Conservation (phyloP, 257 asterid genomes). For the Solanum corneliomulleri region DNA sequence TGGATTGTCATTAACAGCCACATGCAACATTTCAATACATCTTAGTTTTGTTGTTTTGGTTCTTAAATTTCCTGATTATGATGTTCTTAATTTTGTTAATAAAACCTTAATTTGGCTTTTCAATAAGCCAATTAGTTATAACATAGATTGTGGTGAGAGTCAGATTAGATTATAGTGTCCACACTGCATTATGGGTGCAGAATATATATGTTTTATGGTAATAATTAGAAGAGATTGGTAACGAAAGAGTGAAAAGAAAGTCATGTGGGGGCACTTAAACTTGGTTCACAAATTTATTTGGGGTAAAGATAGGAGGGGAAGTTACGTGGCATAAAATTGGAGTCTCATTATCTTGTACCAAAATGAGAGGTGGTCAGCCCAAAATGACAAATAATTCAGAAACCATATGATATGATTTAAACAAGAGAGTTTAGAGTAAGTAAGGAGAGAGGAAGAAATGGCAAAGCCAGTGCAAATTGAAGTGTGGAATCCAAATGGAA, state of each 20-base stretch:
- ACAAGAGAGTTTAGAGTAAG: background rate
- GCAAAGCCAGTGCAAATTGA: constrained; percentile 78
- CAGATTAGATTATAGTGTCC: no score
- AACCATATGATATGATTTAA: background rate
- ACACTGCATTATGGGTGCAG: no score
- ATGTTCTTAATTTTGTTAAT: background rate
- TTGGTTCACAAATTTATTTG: background rate
- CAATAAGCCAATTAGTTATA: background rate
- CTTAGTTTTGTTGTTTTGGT: background rate
- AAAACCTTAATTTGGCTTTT: background rate
- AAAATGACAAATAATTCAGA: background rate
- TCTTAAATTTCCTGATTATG: background rate
- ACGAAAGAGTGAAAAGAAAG: background rate
- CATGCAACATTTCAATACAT: background rate
- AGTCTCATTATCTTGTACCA: constrained; percentile 19
- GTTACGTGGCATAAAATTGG: constrained; percentile 22
- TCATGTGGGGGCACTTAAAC: background rate
- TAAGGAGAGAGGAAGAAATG: constrained; percentile 12
- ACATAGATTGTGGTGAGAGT: no score
- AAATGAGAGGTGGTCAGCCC: constrained; percentile 26
- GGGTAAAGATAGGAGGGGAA: constrained; percentile 12
- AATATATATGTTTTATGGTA: background rate
- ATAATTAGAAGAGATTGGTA: background rate
- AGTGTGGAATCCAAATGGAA: constrained; percentile 87
- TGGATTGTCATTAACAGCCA: background rate